A percentile compares a stretch with the other conserved stretches of the same genome.
Evolutionary conservation across 2,329 filamentous ascomycete species (phyloP).

Genomic region (Aspergillus unguis): DNA sequence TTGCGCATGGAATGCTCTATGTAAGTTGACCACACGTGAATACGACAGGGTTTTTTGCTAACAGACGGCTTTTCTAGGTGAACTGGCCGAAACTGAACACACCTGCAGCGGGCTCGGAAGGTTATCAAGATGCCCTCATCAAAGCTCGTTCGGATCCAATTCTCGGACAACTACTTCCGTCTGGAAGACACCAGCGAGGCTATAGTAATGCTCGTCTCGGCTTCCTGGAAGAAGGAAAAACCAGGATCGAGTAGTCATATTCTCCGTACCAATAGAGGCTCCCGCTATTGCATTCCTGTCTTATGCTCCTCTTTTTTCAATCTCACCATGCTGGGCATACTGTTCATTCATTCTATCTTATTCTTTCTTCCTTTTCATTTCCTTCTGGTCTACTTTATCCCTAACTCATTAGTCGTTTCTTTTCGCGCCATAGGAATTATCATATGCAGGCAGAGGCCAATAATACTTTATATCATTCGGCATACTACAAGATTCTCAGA

Average conservation of each 20-base stretch:
- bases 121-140: slow-evolving; percentile 79
- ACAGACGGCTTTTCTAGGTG: slow-evolving; percentile 55
- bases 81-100: slow-evolving; percentile 98
- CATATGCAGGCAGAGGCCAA: slow-evolving; percentile 6
- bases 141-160: slow-evolving; percentile 80
- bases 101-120: slow-evolving; percentile 78
- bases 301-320: not conserved
- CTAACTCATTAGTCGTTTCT: slow-evolving; percentile 3
- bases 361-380: slow-evolving; percentile 3
- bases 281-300: slow-evolving; percentile 1
- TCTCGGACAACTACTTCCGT: slow-evolving; percentile 67
- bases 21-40: slow-evolving; percentile 57
- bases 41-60: not conserved
- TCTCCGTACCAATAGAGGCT: slow-evolving; percentile 1
- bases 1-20: slow-evolving; percentile 84
- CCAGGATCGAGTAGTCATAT: slow-evolving; percentile 70
- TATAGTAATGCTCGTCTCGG: slow-evolving; percentile 77
- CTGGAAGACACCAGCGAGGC: slow-evolving; percentile 69
- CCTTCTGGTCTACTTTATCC: not conserved
- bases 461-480: not conserved
- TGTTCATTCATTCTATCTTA: not conserved
- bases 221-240: slow-evolving; percentile 95
- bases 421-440: slow-evolving; percentile 4
- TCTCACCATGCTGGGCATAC: slow-evolving; percentile 5
- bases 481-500: no score